Base-by-base conservation (phyloP, 1,139 yeast species). In the Dujonia santamariae region DNA sequence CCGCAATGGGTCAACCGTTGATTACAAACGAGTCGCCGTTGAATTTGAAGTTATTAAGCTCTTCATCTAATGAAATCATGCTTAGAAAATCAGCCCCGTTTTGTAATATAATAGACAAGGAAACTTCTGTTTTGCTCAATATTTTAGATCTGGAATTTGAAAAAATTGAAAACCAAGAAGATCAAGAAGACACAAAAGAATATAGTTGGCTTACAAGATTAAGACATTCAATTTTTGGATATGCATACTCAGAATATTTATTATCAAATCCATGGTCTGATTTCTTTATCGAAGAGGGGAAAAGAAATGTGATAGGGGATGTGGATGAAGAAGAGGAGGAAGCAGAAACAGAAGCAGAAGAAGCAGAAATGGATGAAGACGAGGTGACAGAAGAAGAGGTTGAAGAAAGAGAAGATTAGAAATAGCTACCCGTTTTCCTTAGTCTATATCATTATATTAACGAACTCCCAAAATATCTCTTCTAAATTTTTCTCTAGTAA, bases 1-100 rank as follows among this genome's bases (percentile, higher is more conserved):
- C 13, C 13, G 36, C 38, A 7, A 26, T 36, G 30, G 36, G 36
- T 4, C 11, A 18, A 8, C 38, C 38, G 16, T 27, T 36, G 19
- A 18, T 21, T 9, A n/a, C 30, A 3, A 16, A 36, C 12, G 9
- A 25, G 8, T 12, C 15, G 12, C 30, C 30, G 4, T 32, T 32
- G 25, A 14, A 35, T 25, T 28, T 36, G 14, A 14, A 19, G 9
- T 16, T 15, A 16, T 7, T 33, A 7, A n/a, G 17, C 8, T 12
- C 19, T 5, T 13, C 18, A 23, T 7, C 19, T 12, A 14, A 23
- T 8, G 27, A 28, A n/a, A 28, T 28, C 9, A 19, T 30, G 26
- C 15, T 33, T 8, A 28, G 22, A 9, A 32, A 36, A 14, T 20
- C 37, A 9, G 36, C 33, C 3, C 38, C 38, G 4, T 36, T 32